Conservation (phyloP, 1,139 yeast species). For the Kodamaea arcana region DNA sequence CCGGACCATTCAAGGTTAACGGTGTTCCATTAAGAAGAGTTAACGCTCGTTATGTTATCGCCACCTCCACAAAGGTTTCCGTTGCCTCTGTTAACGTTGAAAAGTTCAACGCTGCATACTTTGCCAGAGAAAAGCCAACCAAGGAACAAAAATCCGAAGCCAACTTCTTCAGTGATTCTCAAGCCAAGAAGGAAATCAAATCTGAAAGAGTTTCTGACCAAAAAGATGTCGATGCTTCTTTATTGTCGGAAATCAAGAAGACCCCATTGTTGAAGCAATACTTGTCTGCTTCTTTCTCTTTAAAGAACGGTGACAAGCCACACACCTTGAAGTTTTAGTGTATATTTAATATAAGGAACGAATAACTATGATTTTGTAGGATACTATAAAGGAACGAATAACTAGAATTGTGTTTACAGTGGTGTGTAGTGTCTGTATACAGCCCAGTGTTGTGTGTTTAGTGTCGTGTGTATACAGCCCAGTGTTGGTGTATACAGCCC, state of each 20-base stretch:
- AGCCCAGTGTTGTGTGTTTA: too few relatives aligned
- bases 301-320: conserved; percentile 98
- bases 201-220: conserved; percentile 98
- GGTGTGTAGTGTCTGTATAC: too few relatives aligned
- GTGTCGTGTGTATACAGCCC: too few relatives aligned
- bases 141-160: conserved; percentile 80
- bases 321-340: conserved; percentile 94
- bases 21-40: conserved; percentile 99
- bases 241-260: conserved; percentile 92
- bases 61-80: conserved; percentile 91
- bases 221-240: conserved; percentile 92
- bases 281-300: conserved; percentile 94
- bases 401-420: too few relatives aligned
- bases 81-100: conserved; percentile 80
- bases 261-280: conserved; percentile 97
- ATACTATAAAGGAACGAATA: too few relatives aligned
- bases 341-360: too few relatives aligned
- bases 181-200: conserved; percentile 82
- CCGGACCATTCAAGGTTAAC: conserved; percentile 99
- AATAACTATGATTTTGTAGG: too few relatives aligned
- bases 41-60: conserved; percentile 97
- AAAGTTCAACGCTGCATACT: conserved; percentile 94
- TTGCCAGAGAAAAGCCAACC: conserved; percentile 93
- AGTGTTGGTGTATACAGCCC: too few relatives aligned
- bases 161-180: conserved; percentile 88